Evolutionary conservation across 805 yeast genomes (phyloP), one percentile per base, ranked within the genome.

Genomic region (Pichia ethanolica): DNA sequence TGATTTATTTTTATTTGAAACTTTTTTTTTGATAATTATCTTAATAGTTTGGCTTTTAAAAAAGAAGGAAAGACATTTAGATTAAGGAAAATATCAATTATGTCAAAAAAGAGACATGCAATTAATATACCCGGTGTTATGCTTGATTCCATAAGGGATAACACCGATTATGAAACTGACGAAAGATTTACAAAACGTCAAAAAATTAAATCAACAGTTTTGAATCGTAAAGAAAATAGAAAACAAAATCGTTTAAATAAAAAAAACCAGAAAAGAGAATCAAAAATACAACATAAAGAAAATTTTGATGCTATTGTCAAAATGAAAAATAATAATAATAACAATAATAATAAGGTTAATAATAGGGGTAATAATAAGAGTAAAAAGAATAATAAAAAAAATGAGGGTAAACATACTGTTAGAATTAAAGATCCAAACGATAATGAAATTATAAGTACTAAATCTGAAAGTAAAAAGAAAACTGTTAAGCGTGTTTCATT

Each of bases 101-200:
- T 56, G 59, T 52, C 56, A 12, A 60, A 55, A 46, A 56, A 56
- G 42, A 53, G 53, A 27, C 71, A 64, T 44, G 65, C 65, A n/a
- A 68, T 72, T 40, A 65, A 67, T 42, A 64, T 74, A 43, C 78
- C 78, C 1, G 74, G 74, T 13, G 64, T 59, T 28, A 55, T 74
- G 41, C 58, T 74, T 35, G 77, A 74, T 47, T 69, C 66, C 53
- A 71, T 74, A 42, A 59, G 69, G 37, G 61, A 60, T 20, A 65
- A 59, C 11, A 70, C 60, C 10, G 64, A 58, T 12, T 71, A 72
- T 46, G 69, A 53, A n/a, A 46, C 53, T 26, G 71, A 68, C 48
- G 61, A 56, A 36, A 54, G 68, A 40, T 64, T 67, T 47, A 50
- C 53, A 37, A 54, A 46, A 48, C 68, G 54, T 57, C 62, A 58